phyloP scores from a whole-genome alignment of 805 yeast species.

The Ogataea degrootiae region DNA sequence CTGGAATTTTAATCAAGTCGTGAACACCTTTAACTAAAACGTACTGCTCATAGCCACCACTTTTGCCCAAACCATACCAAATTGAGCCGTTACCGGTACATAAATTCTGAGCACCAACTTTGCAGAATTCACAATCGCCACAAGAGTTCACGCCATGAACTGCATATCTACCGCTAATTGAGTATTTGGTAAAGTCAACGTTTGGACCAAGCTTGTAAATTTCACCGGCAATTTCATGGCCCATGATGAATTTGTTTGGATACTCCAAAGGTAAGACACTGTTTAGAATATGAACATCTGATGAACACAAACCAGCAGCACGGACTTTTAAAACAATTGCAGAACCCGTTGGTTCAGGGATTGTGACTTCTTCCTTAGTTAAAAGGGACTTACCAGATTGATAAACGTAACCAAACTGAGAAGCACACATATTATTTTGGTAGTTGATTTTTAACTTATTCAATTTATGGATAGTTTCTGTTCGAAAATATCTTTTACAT shows the following conservation, averaged over 20 bases:
- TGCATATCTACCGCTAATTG: conserved; percentile 14
- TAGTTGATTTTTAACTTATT: no score
- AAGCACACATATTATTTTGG: no score
- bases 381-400: no score
- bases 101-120: conserved; percentile 24
- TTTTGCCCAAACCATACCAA: conserved; percentile 25
- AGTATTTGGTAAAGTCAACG: conserved; percentile 2
- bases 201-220: conserved; percentile 14
- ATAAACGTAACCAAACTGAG: no score
- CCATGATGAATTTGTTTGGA: conserved; percentile 19
- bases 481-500: no score
- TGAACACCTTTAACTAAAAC: conserved; percentile 15
- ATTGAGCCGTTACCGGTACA: conserved; percentile 12
- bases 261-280: not conserved
- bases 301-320: conserved; percentile 32
- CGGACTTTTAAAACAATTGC: conserved; percentile 9
- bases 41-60: conserved; percentile 32
- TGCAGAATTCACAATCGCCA: conserved; percentile 22
- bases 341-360: conserved; percentile 5
- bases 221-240: conserved; percentile 30
- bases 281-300: conserved; percentile 36
- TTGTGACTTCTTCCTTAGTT: conserved; percentile 1
- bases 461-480: no score
- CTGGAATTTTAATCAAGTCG: conserved; percentile 24
- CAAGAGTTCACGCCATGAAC: conserved; percentile 21